Percentiles rank a stretch among this genome's conserved stretches.
Conservation (phyloP, 305 asterid species). For the Fraxinus sp. region DNA sequence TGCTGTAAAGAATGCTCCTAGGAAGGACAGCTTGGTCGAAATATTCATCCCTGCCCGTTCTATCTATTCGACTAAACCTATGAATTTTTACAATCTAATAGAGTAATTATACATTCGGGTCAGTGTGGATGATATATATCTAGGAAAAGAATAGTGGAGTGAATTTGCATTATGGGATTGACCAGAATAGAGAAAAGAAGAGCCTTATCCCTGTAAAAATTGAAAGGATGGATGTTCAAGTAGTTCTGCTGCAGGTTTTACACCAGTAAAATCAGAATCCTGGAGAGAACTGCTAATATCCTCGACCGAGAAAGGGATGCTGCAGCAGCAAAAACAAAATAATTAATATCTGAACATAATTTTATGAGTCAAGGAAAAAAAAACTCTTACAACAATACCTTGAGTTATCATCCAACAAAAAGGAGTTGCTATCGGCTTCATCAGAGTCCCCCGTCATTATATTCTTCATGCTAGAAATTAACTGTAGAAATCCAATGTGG, state of each 20-base stretch:
- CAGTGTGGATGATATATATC: conserved; percentile 25
- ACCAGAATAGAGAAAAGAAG: conserved; percentile 18
- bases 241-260: conserved; percentile 59
- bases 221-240: conserved; percentile 62
- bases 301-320: conserved; percentile 64
- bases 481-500: conserved; percentile 33
- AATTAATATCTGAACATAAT: neutral
- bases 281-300: conserved; percentile 52
- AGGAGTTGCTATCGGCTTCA: conserved; percentile 43
- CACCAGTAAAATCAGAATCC: conserved; percentile 58
- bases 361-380: neutral
- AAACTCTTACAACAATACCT: conserved; percentile 36
- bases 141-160: conserved; percentile 18
- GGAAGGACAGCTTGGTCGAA: conserved; percentile 14
- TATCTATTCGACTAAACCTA: conserved; percentile 46
- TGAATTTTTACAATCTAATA: conserved; percentile 43
- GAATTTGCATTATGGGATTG: conserved; percentile 37
- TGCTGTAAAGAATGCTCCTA: conserved; percentile 24
- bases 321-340: conserved; percentile 33
- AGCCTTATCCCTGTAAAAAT: conserved; percentile 56
- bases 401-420: conserved; percentile 62
- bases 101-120: conserved; percentile 38
- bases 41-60: conserved; percentile 36
- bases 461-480: conserved; percentile 46
- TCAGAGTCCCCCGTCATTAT: conserved; percentile 41